Base-by-base conservation (phyloP, 1,284 basidiomycete species). In the Porodaedalea pini region DNA sequence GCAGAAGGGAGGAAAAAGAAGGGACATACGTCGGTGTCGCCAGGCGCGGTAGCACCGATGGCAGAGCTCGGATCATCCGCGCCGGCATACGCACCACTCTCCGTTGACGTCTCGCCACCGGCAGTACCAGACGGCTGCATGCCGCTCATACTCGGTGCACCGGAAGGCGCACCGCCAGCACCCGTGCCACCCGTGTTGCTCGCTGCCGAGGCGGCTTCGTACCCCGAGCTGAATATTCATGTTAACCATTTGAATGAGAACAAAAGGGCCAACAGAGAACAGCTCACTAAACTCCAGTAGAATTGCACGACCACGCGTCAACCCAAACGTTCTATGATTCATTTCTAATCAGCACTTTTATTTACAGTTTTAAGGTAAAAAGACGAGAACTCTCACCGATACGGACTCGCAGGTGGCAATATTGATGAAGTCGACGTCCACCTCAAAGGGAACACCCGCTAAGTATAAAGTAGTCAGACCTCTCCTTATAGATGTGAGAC, bases 401-500 rank as follows among this genome's bases (percentile, higher is more conserved):
- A 57, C 55, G 11, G 37, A 8, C 13, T 51, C 55, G 23, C 55
- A 57, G 11, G 48, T 57, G 23, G 19, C 47, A 37, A 57, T 51
- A 27, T 57, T 48, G 32, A 57, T 43, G 48, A 57, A 57, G 36
- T 57, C 55, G 10, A 57, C 49, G 39, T 57, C 49, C 2, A 57
- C 13, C 32, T 57, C 55, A 15, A 57, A 32, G 15, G 55, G 55
- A 43, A 57, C 40, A 11, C 55, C 55, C 21, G 27, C 55, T 57
- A 23, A 17, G 15, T n/a, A 31, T n/a, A 39, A 31, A 2, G 19
- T 13, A n/a, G 27, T 51, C 11, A 57, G 55, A 5, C n/a, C 13
- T 31, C 2, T 19, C 15, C 3, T 31, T 4, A 23, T 17, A 17
- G 17, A 0, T 7, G 15, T 25, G 13, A 23, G 7, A n/a, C n/a